Base-by-base conservation (phyloP, 2,329 filamentous ascomycete genomes). In the Rutstroemia sp. region DNA sequence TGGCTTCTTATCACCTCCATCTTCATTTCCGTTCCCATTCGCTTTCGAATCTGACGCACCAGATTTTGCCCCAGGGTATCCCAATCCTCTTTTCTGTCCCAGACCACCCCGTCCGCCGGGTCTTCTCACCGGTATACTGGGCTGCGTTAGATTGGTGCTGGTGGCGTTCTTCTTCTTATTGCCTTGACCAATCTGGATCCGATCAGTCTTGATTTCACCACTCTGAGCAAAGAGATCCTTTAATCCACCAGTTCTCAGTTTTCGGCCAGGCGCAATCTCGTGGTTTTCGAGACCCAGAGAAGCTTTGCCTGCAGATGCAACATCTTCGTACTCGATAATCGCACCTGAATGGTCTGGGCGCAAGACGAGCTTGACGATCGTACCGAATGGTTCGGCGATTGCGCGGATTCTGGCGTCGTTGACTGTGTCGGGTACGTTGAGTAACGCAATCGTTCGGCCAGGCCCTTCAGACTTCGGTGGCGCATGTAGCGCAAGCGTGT, bases 401-500 rank as follows among this genome's bases (percentile, higher is more conserved):
- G 84, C 78, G 46, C 82, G 82, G 54, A 99, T 82, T 30, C 92
- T 89, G 1, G 88, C 83, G 66, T 95, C 89, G 62, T 95, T 96
- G 65, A 97, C 83, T 0, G 92, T 97, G 67, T 97, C 94, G 0
- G 94, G 90, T 1, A 99, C 76, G 60, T 92, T 87, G 72, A 96
- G 82, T 27, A 99, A 75, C 9, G 86, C 87, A 50, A 97, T 78
- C 0, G 89, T 94, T 52, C 90, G 84, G 50, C 84, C 81, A 30
- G 76, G 71, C 19, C 82, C 79, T 16, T 83, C 78, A 5, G 70
- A 70, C 7, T 73, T 71, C 0, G 77, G 75, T 17, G 77, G 74
- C 12, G 67, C 67, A 14, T 56, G 47, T 51, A 56, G 37, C n/a
- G 38, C 47, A 46, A 60, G 61, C 23, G 62, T 60, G 51, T 63